Evolutionary conservation across 2,329 filamentous ascomycete species (phyloP), one percentile per base, ranked within the genome.

Genomic region (Cercospora zeina): DNA sequence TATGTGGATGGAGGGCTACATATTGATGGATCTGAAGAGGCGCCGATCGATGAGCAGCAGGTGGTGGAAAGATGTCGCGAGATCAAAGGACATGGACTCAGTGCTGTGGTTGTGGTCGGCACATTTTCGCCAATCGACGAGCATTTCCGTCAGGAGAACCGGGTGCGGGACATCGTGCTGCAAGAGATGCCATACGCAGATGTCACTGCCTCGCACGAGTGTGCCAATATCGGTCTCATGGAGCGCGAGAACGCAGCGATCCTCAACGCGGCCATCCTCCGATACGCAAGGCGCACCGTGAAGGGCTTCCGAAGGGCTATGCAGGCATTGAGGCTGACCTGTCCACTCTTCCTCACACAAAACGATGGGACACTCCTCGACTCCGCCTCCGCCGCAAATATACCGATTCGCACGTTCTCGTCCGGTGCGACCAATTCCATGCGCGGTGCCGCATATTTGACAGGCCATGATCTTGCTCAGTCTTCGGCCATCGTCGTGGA

Each of bases 81-180:
- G 19, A 80, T 81, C 66, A 78, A 77, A 67, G 74, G 76, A 37
- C 76, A 77, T 21, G 76, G 76, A 1, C 72, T 82, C 56, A 75
- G 72, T 19, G 78, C 77, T 39, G 75, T 87, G 1, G 84, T 85
- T 0, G 74, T 87, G 4, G 80, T 82, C 4, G 84, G 84, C 1
- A 79, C 86, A 8, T 86, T 84, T 72, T 83, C 81, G 8, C 83
- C 84, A 0, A 82, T 86, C 24, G 84, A 87, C 68, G 79, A 81
- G 9, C 66, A 77, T 3, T 80, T 80, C 67, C 73, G 72, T 45
- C 84, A 86, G 69, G 84, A 86, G 71, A 75, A 81, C 39, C 72
- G 76, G 3, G 82, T 81, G 3, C 76, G 77, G 2, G 73, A 76
- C 2, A 81, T 85, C 45, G 73, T 85, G 16, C 74, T 76, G 27